Evolutionary conservation across 2,329 filamentous ascomycete species (phyloP).

Genomic region (Aspergillus sojae): DNA sequence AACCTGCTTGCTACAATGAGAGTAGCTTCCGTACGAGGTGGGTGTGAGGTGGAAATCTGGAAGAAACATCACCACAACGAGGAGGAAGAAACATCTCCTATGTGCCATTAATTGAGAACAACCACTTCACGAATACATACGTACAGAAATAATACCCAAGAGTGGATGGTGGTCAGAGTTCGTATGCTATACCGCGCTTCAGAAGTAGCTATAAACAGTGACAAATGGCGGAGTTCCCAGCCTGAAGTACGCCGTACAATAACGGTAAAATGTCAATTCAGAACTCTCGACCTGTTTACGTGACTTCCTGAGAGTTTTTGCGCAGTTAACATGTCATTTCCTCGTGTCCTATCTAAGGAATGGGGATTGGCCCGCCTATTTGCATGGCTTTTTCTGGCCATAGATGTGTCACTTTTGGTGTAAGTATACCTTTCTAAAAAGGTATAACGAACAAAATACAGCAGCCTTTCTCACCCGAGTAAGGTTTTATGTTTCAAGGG

Average conservation of each 20-base stretch:
- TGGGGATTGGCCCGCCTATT: not conserved
- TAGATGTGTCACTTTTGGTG: not conserved
- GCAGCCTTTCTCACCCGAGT: no score
- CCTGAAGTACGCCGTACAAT: no score
- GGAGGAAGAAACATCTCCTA: not conserved
- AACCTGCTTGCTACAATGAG: conserved; percentile 15
- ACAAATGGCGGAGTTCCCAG: not conserved
- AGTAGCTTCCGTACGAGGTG: not conserved
- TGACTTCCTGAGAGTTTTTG: not conserved
- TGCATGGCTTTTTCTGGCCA: not conserved
- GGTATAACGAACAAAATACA: no score
- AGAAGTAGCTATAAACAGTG: not conserved
- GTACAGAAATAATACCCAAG: not conserved
- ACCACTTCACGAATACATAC: not conserved
- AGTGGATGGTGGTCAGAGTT: not conserved
- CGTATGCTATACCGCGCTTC: not conserved
- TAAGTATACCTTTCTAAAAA: no score
- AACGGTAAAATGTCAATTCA: no score
- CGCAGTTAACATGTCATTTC: not conserved
- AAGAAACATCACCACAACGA: not conserved
- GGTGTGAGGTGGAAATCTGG: conserved; percentile 8
- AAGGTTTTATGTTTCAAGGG: no score
- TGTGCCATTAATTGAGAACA: not conserved
- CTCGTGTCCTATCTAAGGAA: no score
- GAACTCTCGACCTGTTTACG: no score